phyloP scores from a whole-genome alignment of 2,329 filamentous ascomycete genomes.

The Xylaria sp. region DNA sequence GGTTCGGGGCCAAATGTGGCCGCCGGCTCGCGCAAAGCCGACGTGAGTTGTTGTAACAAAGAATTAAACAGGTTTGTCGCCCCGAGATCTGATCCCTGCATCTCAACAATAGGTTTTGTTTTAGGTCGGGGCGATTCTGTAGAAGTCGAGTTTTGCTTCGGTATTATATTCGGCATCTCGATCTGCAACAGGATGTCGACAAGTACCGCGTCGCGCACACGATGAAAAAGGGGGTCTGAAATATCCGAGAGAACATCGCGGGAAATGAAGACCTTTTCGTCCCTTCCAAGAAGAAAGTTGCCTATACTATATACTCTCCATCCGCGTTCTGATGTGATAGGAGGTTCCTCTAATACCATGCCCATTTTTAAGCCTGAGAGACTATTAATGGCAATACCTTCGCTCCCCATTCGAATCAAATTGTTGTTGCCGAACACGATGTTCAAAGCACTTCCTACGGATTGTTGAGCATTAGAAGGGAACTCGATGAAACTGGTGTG shows the following conservation, averaged over 20 bases:
- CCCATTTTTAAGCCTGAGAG: constrained; percentile 70
- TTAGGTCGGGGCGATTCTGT: constrained; percentile 47
- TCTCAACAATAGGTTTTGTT: constrained; percentile 38
- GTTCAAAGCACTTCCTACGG: constrained; percentile 55
- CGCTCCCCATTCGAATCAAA: constrained; percentile 56
- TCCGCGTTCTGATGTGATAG: constrained; percentile 53
- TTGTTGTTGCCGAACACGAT: constrained; percentile 59
- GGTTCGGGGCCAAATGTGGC: constrained; percentile 53
- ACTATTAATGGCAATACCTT: constrained; percentile 61
- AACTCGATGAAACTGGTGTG: constrained; percentile 76
- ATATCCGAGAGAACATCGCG: constrained; percentile 80
- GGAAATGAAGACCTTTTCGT: constrained; percentile 86
- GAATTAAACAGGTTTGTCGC: constrained; percentile 52
- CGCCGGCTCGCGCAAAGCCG: constrained; percentile 57
- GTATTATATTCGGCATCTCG: constrained; percentile 38
- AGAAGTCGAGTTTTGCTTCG: constrained; percentile 43
- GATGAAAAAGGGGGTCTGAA: constrained; percentile 84
- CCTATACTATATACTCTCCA: constrained; percentile 85
- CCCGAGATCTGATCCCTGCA: constrained; percentile 37
- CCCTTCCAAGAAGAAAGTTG: constrained; percentile 81
- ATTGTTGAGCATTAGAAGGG: constrained; percentile 59
- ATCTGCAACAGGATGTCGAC: constrained; percentile 78
- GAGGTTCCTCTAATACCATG: constrained; percentile 71
- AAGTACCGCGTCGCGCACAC: constrained; percentile 76
- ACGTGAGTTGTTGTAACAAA: constrained; percentile 59